Evolutionary conservation across 345 rosid genomes (phyloP).

Genomic region (Euphorbia peplus): DNA sequence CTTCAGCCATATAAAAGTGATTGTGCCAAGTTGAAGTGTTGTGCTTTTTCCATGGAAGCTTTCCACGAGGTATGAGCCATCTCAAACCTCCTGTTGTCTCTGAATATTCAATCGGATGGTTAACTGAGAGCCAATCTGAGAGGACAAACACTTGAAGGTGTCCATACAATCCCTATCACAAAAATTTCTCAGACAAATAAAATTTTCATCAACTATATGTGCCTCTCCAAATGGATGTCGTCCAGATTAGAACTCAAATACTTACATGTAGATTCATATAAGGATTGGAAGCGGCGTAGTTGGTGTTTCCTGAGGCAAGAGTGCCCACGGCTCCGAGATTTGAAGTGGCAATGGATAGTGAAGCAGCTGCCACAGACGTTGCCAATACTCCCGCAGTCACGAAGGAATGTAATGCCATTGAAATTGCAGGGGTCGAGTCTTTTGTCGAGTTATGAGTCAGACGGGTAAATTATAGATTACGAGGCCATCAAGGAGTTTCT

Average conservation of each 20-base stretch:
- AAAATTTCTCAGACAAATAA: neutral
- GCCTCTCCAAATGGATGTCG: neutral
- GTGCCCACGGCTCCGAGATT: slow-evolving; percentile 39
- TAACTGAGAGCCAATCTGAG: slow-evolving; percentile 43
- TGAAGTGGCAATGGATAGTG: slow-evolving; percentile 41
- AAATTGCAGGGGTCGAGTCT: slow-evolving; percentile 44
- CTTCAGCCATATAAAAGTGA: slow-evolving; percentile 25
- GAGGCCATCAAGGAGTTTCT: neutral
- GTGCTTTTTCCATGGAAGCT: slow-evolving; percentile 52
- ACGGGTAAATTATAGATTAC: slow-evolving; percentile 6
- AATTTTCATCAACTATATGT: neutral
- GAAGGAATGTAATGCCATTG: slow-evolving; percentile 46
- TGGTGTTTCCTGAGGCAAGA: slow-evolving; percentile 13
- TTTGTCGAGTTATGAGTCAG: slow-evolving; percentile 12
- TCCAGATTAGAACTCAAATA: neutral
- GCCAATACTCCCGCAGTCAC: slow-evolving; percentile 46
- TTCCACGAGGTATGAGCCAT: slow-evolving; percentile 58
- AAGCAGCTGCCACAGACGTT: slow-evolving; percentile 45
- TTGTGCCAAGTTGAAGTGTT: slow-evolving; percentile 32
- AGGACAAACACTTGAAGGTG: slow-evolving; percentile 59
- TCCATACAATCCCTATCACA: slow-evolving; percentile 47
- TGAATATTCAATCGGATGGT: slow-evolving; percentile 49
- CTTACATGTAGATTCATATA: slow-evolving; percentile 45
- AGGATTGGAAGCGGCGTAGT: slow-evolving; percentile 29
- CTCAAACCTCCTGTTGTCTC: slow-evolving; percentile 52